Evolutionary conservation across 2,329 filamentous ascomycete species (phyloP), one percentile per base, ranked within the genome.

Genomic region (Epichloe gansuensis): DNA sequence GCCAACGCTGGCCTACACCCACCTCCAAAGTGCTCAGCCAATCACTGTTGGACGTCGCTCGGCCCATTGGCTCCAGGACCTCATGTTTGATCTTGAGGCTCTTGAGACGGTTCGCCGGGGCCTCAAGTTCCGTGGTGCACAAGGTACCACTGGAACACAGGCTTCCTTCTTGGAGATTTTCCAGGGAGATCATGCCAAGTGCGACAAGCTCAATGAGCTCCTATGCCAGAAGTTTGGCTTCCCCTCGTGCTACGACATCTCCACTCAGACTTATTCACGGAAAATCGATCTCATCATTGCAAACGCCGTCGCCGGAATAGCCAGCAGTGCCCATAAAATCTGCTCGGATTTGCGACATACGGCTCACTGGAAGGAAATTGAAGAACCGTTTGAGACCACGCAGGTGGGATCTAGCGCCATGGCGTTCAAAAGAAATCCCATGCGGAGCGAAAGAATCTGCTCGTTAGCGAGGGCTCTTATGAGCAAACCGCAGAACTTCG

Each of bases 271-370:
- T 5, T 75, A 74, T 31, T 11, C 85, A 4, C 80, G 88, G 56
- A 93, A 93, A 70, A 83, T 95, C 51, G 89, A 96, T 64, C 74
- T 87, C 41, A 75, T 84, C 52, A 74, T 95, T n/a, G 78, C 83
- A 60, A 90, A 93, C 63, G 87, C 86, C n/a, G 73, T 95, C 36
- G 76, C 78, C 35, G 87, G 82, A 1, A 81, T 95, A 49, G 89
- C 87, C 25, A 77, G 87, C n/a, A 88, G 87, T 0, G 86, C 81
- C 0, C 61, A 64, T 63, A 80, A 84, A 54, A 90, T 94, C 55
- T 78, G 80, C 47, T 76, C 77, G 3, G 31, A 31, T 31, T 11
- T 31, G 31, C 46, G 86, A 91, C 60, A 85, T 93, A 58, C 76
- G 86, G 47, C 83, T 87, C 31, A 63, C 72, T 91, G 47, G 84